These are phyloP conservation scores for Kodamaea derodonti DNA, from an alignment of 1,139 yeast species.

Conservation along the genomic window DNA sequence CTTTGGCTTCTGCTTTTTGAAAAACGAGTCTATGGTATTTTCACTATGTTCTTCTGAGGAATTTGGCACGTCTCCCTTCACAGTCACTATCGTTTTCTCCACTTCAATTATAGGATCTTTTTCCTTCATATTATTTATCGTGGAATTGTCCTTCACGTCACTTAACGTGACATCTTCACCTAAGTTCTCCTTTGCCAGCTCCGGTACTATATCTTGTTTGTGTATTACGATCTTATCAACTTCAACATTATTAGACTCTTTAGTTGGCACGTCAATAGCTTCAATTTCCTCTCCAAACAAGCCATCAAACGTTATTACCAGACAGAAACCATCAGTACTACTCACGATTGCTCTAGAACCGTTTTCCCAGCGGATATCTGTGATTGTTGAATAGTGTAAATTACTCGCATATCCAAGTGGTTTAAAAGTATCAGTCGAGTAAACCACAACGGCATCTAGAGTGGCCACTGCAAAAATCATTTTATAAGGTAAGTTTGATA, in stretches of 20 bases:
- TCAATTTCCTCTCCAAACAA: slow-evolving; percentile 46
- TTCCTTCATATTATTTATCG: not conserved
- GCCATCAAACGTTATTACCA: slow-evolving; percentile 53
- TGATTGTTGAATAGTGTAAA: slow-evolving; percentile 81
- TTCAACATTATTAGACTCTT: not conserved
- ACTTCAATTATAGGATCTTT: not conserved
- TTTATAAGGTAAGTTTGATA: slow-evolving; percentile 62
- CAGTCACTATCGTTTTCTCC: not conserved
- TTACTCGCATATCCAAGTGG: slow-evolving; percentile 78
- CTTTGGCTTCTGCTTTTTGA: slow-evolving; percentile 6
- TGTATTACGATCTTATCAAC: not conserved
- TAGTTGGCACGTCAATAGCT: not conserved
- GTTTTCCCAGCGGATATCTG: slow-evolving; percentile 81
- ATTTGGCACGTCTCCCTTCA: no score
- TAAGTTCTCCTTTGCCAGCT: not conserved
- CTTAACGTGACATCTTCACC: not conserved
- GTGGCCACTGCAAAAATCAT: slow-evolving; percentile 93
- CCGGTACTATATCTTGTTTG: not conserved
- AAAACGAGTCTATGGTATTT: slow-evolving; percentile 8
- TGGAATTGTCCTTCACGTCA: not conserved
- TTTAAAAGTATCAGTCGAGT: slow-evolving; percentile 65
- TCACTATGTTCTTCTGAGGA: not conserved
- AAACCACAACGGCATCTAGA: slow-evolving; percentile 77
- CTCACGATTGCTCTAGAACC: slow-evolving; percentile 71
- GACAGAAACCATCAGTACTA: slow-evolving; percentile 95